Evolutionary conservation across 768 basidiomycete genomes (phyloP), one percentile per base, ranked within the genome.

Genomic region (Leccinellum rugosiceps): DNA sequence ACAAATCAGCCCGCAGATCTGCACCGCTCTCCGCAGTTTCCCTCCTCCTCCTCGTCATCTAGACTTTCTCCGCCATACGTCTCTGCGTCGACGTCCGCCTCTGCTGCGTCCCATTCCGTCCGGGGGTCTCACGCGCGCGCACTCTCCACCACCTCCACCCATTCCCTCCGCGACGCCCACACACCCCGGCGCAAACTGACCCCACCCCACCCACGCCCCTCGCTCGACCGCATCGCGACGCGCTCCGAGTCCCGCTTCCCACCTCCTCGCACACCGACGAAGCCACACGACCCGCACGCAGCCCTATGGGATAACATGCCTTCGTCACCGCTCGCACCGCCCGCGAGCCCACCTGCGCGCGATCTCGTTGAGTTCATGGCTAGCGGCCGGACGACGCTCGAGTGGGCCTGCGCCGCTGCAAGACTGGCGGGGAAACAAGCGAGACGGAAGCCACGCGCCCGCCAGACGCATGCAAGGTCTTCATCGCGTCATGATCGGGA

Each of bases 391-490:
- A 25, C 44, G 9, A 72, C 70, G 15, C 63, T 72, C 14, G 70
- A 72, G 56, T 72, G 70, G 70, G 70, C 70, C 11, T 72, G 70
- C 38, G 70, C 63, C 3, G 83, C 82, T 23, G 82, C 81, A 3
- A 70, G 82, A 41, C 58, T 82, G 9, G 77, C 76, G 5, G 81
- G 78, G 34, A 83, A 78, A 62, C 75, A 75, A 45, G 72, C 68
- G 31, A 53, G 61, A 34, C 65, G 57, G 59, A 60, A 57, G 44
- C 61, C 61, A 0, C 17, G 6, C 15, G 23, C 30, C 8, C 17
- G 21, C 1, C 55, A 52, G 32, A 56, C 62, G 35, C 25, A 46
- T 6, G 7, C 45, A 17, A 26, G 45, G n/a, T 38, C 38, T 17
- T 13, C 45, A 25, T 46, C 43, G 5, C 58, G 55, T 38, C 69